Base-by-base conservation (phyloP, 2,329 filamentous ascomycete genomes). In the Trichoderma asperellum region DNA sequence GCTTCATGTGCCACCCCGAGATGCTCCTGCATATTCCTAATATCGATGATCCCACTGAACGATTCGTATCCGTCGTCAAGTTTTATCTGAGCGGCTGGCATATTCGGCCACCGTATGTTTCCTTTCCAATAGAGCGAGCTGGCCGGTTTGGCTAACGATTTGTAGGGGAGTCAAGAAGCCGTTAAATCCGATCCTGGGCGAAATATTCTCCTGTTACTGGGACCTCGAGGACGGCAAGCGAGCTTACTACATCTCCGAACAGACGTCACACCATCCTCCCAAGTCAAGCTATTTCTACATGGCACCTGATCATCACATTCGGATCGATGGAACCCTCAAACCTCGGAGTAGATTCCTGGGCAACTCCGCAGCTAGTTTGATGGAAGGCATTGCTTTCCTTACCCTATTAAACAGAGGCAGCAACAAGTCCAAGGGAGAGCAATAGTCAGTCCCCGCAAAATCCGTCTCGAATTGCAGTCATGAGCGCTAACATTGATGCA, bases 221-320 rank as follows among this genome's bases (percentile, higher is more conserved):
- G 92, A 97, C 74, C 91, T 97, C 72, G 87, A 91, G 16, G 92
- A 96, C 80, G 85, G 90, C 21, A 97, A 93, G 37, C 89, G 88
- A 73, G 95, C 92, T 72, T 99, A 97, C 83, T 99, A 99, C 82
- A 93, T 99, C 74, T 90, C 95, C 59, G 96, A 99, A 81, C 96
- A 99, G 81, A 99, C 96, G 1, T 98, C 94, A 34, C 96, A 99
- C 79, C 96, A 99, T 77, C 96, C 96, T 37, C 96, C 96, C 34
- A 99, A 99, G 83, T 98, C 95, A 58, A 97, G 94, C 81, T 99
- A 99, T 83, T 99, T 99, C 80, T 99, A 97, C 83, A 94, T 97
- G 90, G 94, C 93, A 0, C 96, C 96, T 2, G 90, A 97, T 67
- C 93, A 98, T 77, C 84, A 96, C 77, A 97, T 99, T 74, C 89